These are phyloP conservation scores for Diatrype stigma DNA, from an alignment of 2,329 filamentous ascomycete genomes.

Conservation along the genomic window DNA sequence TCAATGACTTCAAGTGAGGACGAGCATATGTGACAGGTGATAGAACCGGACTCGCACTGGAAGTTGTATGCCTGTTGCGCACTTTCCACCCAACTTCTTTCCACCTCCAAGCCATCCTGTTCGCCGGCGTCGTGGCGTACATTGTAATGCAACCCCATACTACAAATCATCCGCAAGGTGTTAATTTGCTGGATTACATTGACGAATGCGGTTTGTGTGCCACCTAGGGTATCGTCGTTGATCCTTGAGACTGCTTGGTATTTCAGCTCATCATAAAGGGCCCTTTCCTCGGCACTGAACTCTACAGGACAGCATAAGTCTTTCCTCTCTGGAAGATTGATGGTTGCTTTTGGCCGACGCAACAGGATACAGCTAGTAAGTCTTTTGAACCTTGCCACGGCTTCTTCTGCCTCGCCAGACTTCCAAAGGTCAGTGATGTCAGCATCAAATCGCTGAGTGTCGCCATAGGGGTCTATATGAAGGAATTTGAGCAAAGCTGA, in stretches of 20 bases:
- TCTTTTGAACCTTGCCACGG: constrained; percentile 34
- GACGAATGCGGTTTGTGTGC: constrained; percentile 23
- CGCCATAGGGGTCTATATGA: constrained; percentile 35
- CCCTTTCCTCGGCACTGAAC: constrained; percentile 31
- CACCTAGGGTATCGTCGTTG: constrained; percentile 28
- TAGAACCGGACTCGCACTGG: constrained; percentile 20
- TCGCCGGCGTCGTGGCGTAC: constrained; percentile 21
- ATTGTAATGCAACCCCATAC: constrained; percentile 39
- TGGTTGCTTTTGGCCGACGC: constrained; percentile 33
- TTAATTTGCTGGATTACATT: constrained; percentile 44
- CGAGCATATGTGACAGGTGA: constrained; percentile 27
- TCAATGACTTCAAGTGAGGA: constrained; percentile 20
- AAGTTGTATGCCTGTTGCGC: constrained; percentile 34
- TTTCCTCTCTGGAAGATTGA: constrained; percentile 32
- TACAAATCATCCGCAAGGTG: constrained; percentile 40
- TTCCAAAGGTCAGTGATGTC: constrained; percentile 38
- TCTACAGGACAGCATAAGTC: constrained; percentile 32
- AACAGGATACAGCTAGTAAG: constrained; percentile 36
- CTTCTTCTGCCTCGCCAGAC: constrained; percentile 29
- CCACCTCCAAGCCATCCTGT: background rate
- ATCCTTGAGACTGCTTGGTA: constrained; percentile 25
- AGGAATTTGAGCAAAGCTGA: constrained; percentile 22
- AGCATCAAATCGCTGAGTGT: constrained; percentile 32
- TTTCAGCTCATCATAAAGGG: constrained; percentile 30
- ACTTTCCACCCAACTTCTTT: constrained; percentile 11